Percentiles rank a stretch among this genome's conserved stretches.
These are phyloP conservation scores for Pharus latifolius DNA, from an alignment of 176 grass and related monocot species.

Conservation along the genomic window DNA sequence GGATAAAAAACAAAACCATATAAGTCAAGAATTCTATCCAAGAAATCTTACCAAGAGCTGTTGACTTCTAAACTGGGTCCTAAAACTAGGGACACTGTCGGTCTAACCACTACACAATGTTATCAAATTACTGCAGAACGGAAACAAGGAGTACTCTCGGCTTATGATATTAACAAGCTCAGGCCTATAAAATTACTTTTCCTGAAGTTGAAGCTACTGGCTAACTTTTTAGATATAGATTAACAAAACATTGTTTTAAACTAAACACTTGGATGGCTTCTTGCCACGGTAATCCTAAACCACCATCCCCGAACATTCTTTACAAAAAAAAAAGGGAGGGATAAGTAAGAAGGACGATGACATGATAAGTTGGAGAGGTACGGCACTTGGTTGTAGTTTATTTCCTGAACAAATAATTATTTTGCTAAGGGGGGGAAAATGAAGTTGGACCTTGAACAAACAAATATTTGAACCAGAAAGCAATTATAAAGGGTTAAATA, in stretches of 20 bases:
- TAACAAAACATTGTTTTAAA: background rate
- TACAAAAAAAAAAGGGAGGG: too few species aligned
- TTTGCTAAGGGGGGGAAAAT: background rate
- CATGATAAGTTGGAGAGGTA: background rate
- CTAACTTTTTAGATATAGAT: background rate
- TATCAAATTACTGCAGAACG: background rate
- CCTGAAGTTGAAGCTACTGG: background rate
- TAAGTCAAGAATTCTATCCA: background rate
- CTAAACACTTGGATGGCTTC: background rate
- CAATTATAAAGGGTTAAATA: too few species aligned
- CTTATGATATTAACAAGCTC: background rate
- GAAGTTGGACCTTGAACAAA: too few species aligned
- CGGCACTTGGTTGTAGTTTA: background rate
- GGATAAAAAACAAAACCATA: too few species aligned
- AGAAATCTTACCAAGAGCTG: background rate
- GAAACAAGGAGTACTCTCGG: conserved; percentile 6
- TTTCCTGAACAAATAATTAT: background rate
- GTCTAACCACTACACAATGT: background rate
- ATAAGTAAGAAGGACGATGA: background rate
- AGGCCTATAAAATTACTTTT: conserved; percentile 1
- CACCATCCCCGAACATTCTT: background rate
- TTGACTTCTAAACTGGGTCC: background rate
- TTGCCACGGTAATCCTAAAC: background rate
- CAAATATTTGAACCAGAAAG: background rate
- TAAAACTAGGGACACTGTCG: background rate